Percentiles rank a stretch among this genome's conserved stretches.
Conservation (phyloP, 177 flowering plant genomes). For the Vitis hybrid region DNA sequence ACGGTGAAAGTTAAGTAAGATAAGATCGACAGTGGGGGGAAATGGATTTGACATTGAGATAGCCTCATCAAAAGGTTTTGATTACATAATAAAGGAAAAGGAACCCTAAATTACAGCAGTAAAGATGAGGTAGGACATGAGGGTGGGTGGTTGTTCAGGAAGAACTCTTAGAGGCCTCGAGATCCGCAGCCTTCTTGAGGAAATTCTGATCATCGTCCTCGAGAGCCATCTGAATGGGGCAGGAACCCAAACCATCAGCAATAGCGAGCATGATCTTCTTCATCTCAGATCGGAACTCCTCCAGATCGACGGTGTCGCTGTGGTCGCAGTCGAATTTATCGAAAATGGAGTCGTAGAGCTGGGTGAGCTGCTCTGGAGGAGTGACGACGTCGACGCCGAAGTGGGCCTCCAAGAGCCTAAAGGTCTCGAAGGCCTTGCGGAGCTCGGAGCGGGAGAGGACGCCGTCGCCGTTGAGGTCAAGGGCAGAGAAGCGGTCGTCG, state of each 20-base stretch:
- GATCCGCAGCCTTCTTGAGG: constrained; percentile 65
- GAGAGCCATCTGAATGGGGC: constrained; percentile 67
- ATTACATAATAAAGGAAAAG: no score
- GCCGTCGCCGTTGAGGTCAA: constrained; percentile 79
- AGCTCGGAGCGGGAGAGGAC: constrained; percentile 81
- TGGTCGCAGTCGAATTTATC: constrained; percentile 66
- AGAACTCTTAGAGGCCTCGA: constrained; percentile 47
- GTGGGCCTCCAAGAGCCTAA: constrained; percentile 73
- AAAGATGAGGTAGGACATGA: no score
- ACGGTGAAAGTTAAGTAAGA: no score
- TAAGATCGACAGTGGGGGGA: no score
- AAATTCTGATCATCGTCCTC: constrained; percentile 52
- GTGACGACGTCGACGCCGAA: constrained; percentile 68
- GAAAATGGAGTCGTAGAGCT: constrained; percentile 78
- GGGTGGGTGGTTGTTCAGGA: neutral
- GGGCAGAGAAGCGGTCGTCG: constrained; percentile 50
- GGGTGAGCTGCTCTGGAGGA: constrained; percentile 63
- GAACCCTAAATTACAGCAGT: no score
- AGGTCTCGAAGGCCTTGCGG: constrained; percentile 72
- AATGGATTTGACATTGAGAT: no score
- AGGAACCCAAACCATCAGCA: constrained; percentile 68
- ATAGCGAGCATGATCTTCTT: constrained; percentile 74
- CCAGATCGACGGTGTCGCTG: constrained; percentile 58
- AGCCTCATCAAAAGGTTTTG: no score
- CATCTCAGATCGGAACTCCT: constrained; percentile 65